These are phyloP conservation scores for Raphanus hybrid DNA, from an alignment of 441 rosid genomes.

Conservation along the genomic window DNA sequence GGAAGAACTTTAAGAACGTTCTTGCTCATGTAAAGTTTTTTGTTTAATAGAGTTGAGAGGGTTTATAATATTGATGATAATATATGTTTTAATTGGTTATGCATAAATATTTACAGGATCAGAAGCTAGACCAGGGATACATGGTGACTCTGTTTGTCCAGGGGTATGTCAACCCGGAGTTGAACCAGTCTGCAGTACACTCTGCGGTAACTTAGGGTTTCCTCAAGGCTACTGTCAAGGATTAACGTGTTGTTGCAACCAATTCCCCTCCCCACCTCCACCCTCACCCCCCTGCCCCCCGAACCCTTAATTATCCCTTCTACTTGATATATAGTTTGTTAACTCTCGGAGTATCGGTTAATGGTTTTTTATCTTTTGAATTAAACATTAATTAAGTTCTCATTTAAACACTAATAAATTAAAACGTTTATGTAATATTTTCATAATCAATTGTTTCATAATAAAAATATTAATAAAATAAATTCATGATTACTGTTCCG, in stretches of 20 bases:
- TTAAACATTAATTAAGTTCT: background rate
- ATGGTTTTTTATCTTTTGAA: background rate
- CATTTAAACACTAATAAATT: background rate
- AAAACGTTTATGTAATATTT: background rate
- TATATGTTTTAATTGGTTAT: background rate
- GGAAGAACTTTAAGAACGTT: background rate
- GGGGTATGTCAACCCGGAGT: slow-evolving; percentile 5
- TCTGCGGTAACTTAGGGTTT: background rate
- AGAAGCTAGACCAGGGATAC: background rate
- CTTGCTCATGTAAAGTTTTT: background rate
- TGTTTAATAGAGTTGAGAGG: background rate
- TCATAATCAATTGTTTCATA: background rate
- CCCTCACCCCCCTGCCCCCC: no score
- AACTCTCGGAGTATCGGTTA: background rate
- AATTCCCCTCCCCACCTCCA: background rate
- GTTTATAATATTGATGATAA: background rate
- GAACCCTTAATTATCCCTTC: background rate
- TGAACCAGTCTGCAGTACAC: slow-evolving; percentile 7
- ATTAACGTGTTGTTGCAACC: slow-evolving; percentile 1
- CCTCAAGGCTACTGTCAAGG: background rate
- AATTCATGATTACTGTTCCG: background rate
- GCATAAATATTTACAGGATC: background rate
- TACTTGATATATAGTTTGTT: background rate
- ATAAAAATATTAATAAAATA: background rate
- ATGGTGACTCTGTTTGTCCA: background rate